These are phyloP conservation scores for Halteria grandinella DNA, from an alignment of 73 alveolate species.

Conservation along the genomic window DNA sequence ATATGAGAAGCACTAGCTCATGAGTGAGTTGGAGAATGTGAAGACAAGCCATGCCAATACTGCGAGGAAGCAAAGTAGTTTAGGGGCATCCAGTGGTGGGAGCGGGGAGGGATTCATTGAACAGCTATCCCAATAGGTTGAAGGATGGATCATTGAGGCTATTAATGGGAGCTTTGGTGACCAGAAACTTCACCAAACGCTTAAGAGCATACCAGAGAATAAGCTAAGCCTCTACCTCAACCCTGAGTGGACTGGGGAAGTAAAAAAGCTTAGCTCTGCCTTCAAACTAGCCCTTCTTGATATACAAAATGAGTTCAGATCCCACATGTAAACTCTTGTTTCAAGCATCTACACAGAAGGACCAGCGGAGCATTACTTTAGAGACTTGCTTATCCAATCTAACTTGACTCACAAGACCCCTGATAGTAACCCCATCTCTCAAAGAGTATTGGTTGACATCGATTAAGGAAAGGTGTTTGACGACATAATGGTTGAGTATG, in stretches of 20 bases:
- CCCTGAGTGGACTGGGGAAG: slow-evolving; percentile 9
- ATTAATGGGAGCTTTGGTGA: too few species aligned
- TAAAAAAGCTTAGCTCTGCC: neutral
- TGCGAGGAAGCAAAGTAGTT: neutral
- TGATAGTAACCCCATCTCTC: too few species aligned
- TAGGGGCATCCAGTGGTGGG: too few species aligned
- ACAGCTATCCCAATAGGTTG: neutral
- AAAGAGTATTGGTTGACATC: slow-evolving; percentile 58
- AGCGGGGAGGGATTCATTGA: neutral
- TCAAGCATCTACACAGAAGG: too few species aligned
- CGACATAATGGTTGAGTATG: slow-evolving; percentile 58
- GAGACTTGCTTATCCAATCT: too few species aligned
- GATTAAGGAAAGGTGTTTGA: slow-evolving; percentile 57
- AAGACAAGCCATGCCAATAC: neutral
- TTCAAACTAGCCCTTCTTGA: neutral
- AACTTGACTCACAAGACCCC: too few species aligned
- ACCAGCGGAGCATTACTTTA: too few species aligned
- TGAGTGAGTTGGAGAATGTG: neutral
- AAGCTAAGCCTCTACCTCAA: too few species aligned
- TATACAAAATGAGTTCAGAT: neutral
- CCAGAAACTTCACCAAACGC: too few species aligned
- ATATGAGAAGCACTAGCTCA: slow-evolving; percentile 4
- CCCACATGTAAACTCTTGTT: too few species aligned
- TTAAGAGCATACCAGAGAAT: too few species aligned
- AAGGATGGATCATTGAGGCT: neutral